These are phyloP conservation scores for Aureobasidium sp. DNA, from an alignment of 2,329 filamentous ascomycete species.

Conservation along the genomic window DNA sequence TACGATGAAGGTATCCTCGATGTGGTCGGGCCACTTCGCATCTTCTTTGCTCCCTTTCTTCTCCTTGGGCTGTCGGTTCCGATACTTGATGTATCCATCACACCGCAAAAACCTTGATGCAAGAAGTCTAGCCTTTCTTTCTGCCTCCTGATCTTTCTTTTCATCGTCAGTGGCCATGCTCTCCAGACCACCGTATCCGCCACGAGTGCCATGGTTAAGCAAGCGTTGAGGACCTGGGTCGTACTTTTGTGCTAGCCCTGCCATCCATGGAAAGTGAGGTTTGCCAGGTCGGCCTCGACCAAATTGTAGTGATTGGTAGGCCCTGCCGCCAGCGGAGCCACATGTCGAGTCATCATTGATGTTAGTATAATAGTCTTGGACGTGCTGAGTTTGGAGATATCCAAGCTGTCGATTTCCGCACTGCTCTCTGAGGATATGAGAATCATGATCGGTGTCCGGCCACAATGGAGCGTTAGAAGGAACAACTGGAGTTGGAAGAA, in stretches of 20 bases:
- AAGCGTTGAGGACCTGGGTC: not conserved
- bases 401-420: conserved; percentile 33
- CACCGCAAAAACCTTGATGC: conserved; percentile 25
- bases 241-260: not conserved
- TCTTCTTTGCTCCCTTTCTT: conserved; percentile 21
- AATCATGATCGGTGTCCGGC: conserved; percentile 13
- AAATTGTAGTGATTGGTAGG: not conserved
- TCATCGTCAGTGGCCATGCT: not conserved
- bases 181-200: not conserved
- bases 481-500: conserved; percentile 31
- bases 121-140: conserved; percentile 19
- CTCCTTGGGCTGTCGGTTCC: conserved; percentile 31
- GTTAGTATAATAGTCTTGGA: not conserved
- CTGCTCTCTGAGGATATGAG: conserved; percentile 33
- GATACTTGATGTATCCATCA: conserved; percentile 38
- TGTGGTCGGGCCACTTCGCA: conserved; percentile 39
- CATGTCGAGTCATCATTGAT: conserved; percentile 3
- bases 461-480: conserved; percentile 35
- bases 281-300: not conserved
- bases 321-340: not conserved
- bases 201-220: not conserved
- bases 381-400: conserved; percentile 13
- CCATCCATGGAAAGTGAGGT: not conserved
- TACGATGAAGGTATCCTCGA: conserved; percentile 41
- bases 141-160: conserved; percentile 13